These are phyloP conservation scores for Emericellopsis atlantica DNA, from an alignment of 2,329 filamentous ascomycete genomes.

Conservation along the genomic window DNA sequence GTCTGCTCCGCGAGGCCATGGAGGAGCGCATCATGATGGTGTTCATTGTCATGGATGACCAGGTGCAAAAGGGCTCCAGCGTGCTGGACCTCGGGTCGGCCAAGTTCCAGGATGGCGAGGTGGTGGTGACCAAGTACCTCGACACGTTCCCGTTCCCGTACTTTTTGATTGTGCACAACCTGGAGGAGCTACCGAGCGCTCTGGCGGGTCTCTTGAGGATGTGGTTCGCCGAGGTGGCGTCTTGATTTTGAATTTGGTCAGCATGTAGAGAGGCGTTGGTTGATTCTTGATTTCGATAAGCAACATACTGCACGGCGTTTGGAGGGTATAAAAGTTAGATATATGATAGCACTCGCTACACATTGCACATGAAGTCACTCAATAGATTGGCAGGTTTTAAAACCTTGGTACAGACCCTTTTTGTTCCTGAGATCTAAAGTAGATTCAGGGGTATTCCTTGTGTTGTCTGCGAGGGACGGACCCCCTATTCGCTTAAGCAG, in stretches of 20 bases:
- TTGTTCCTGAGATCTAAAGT: too few relatives aligned
- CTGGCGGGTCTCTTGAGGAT: slow-evolving; percentile 81
- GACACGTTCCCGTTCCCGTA: slow-evolving; percentile 96
- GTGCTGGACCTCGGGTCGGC: slow-evolving; percentile 86
- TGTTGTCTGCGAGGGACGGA: too few relatives aligned
- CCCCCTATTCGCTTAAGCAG: too few relatives aligned
- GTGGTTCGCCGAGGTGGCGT: slow-evolving; percentile 71
- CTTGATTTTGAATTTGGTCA: neutral
- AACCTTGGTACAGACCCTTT: too few relatives aligned
- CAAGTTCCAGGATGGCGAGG: slow-evolving; percentile 58
- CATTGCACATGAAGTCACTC: too few relatives aligned
- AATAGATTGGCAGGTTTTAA: too few relatives aligned
- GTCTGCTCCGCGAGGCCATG: slow-evolving; percentile 74
- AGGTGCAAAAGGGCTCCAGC: slow-evolving; percentile 36
- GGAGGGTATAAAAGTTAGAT: too few relatives aligned
- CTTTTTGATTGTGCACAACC: slow-evolving; percentile 86
- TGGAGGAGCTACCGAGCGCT: slow-evolving; percentile 81
- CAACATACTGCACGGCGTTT: slow-evolving; percentile 1
- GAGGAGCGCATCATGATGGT: slow-evolving; percentile 97
- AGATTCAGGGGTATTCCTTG: too few relatives aligned
- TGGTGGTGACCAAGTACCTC: slow-evolving; percentile 81
- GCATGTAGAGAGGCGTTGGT: too few relatives aligned
- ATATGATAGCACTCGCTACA: too few relatives aligned
- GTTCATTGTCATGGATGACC: slow-evolving; percentile 86
- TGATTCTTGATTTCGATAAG: slow-evolving; percentile 1